These are phyloP conservation scores for Globisporangium splendens DNA, from an alignment of 352 stramenopile species.

Conservation along the genomic window DNA sequence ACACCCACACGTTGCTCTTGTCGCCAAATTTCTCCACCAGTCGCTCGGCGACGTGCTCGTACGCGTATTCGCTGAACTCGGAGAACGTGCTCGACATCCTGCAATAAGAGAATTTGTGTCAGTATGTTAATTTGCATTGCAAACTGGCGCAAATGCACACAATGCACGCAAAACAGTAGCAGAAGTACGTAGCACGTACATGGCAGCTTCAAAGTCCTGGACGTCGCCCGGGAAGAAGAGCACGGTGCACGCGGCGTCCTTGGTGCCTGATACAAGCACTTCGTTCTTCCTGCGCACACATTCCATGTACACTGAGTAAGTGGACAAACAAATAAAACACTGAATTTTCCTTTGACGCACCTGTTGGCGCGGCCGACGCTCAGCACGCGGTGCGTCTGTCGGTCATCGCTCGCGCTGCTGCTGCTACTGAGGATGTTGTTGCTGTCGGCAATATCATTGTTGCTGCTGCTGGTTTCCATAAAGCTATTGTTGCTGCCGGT, in stretches of 20 bases:
- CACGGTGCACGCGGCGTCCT: constrained; percentile 35
- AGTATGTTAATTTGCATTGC: no score
- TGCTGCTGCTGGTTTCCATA: neutral
- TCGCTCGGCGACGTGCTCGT: constrained; percentile 39
- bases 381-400: constrained; percentile 17
- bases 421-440: neutral
- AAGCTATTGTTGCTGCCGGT: neutral
- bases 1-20: constrained; percentile 51
- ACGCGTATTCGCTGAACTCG: constrained; percentile 52
- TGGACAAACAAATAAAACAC: neutral
- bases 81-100: constrained; percentile 27
- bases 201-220: constrained; percentile 44
- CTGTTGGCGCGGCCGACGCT: constrained; percentile 28
- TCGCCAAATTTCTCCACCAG: constrained; percentile 53
- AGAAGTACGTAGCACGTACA: constrained; percentile 22
- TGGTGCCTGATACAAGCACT: constrained; percentile 32
- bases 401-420: constrained; percentile 16
- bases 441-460: neutral
- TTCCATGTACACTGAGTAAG: neutral
- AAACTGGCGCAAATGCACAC: no score
- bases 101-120: no score
- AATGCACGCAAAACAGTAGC: no score
- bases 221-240: constrained; percentile 72
- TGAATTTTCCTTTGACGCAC: constrained; percentile 10
- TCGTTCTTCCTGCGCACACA: constrained; percentile 37